These are phyloP conservation scores for Skeletonema tropicum DNA, from an alignment of 108 stramenopile genomes.

Conservation along the genomic window DNA sequence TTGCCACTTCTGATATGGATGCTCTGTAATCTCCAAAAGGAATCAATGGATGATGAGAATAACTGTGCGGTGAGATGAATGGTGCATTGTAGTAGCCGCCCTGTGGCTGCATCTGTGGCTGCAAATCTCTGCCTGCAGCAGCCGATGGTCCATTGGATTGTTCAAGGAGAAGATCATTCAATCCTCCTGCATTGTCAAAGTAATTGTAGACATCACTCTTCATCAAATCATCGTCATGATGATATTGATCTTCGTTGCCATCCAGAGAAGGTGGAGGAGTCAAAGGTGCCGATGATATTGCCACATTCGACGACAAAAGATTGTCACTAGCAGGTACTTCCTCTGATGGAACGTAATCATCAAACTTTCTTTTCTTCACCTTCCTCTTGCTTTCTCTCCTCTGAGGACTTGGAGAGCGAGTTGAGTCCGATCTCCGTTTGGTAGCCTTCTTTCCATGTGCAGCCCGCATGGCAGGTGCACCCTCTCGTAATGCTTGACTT, in stretches of 20 bases:
- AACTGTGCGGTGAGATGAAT: not conserved
- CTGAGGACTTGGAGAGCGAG: not conserved
- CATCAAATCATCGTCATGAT: not conserved
- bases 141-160: not conserved
- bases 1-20: constrained; percentile 28
- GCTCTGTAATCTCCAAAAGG: constrained; percentile 25
- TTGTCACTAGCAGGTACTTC: not conserved
- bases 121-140: not conserved
- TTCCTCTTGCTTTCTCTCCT: not conserved
- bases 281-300: not conserved
- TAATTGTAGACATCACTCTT: not conserved
- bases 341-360: not conserved
- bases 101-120: not conserved
- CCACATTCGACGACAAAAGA: not conserved
- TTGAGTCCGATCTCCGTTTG: not conserved
- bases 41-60: constrained; percentile 25
- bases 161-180: not conserved
- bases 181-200: not conserved
- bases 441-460: constrained; percentile 24
- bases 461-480: constrained; percentile 77
- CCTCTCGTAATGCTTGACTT: constrained; percentile 85
- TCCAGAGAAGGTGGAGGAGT: not conserved
- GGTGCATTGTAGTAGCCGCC: not conserved
- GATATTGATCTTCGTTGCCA: not conserved
- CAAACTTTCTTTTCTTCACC: not conserved